Percentiles rank a stretch among this genome's conserved stretches.
These are phyloP conservation scores for Termitomyces bulborhizus DNA, from an alignment of 768 basidiomycete species.

Conservation along the genomic window DNA sequence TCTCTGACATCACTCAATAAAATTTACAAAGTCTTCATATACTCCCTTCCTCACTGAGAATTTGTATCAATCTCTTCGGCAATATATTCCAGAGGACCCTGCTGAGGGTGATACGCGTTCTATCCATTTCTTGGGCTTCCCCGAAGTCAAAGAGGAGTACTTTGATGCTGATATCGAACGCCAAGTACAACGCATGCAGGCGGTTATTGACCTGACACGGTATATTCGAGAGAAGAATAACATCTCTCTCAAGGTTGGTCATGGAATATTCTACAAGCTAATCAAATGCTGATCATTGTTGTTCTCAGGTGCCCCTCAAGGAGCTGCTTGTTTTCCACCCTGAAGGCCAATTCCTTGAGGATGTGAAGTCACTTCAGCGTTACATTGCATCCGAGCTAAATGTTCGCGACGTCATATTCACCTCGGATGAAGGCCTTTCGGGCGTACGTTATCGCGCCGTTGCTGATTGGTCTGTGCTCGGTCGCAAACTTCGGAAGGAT, in stretches of 20 bases:
- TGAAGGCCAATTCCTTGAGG: conserved; percentile 74
- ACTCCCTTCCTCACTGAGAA: conserved; percentile 98
- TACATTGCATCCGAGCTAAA: conserved; percentile 96
- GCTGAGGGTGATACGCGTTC: conserved; percentile 77
- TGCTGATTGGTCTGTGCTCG: conserved; percentile 94
- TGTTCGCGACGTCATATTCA: conserved; percentile 85
- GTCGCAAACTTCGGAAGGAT: conserved; percentile 91
- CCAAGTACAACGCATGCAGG: conserved; percentile 91
- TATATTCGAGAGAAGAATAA: conserved; percentile 84
- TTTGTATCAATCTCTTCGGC: conserved; percentile 84
- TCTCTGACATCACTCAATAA: background rate
- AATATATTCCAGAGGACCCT: conserved; percentile 77
- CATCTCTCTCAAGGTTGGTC: conserved; percentile 80
- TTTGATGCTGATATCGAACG: conserved; percentile 92
- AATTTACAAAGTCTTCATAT: conserved; percentile 76
- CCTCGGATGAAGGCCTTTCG: conserved; percentile 77
- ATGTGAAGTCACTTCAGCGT: conserved; percentile 75
- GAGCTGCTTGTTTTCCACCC: conserved; percentile 94
- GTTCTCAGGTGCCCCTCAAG: conserved; percentile 77
- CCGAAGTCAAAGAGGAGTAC: conserved; percentile 89
- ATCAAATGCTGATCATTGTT: background rate
- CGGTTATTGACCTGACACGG: conserved; percentile 88
- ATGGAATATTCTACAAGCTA: background rate
- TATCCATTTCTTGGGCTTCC: conserved; percentile 93
- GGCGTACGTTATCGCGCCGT: conserved; percentile 88